Percentiles rank a stretch among this genome's conserved stretches.
Conservation (phyloP, 352 stramenopile genomes). For the Elongisporangium undulatum region DNA sequence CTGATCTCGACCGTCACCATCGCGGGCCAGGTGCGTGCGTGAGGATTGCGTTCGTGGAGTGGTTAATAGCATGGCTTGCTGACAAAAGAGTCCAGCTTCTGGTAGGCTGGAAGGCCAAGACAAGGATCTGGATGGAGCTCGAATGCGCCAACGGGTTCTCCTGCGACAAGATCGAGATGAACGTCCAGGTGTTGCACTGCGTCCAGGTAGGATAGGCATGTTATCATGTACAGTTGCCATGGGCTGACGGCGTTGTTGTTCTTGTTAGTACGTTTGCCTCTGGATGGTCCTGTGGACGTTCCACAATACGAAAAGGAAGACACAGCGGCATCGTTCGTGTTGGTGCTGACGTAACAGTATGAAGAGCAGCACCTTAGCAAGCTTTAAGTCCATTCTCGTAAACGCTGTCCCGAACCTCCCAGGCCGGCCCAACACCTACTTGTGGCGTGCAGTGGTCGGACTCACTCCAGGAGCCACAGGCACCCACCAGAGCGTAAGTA, state of each 20-base stretch:
- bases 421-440: too few species aligned
- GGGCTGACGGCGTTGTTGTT: background rate
- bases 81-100: conserved; percentile 19
- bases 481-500: too few species aligned
- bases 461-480: too few species aligned
- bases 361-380: too few species aligned
- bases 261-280: background rate
- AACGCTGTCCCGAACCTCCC: too few species aligned
- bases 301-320: background rate
- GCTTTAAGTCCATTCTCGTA: too few species aligned
- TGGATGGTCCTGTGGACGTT: background rate
- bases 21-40: background rate
- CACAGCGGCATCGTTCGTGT: background rate
- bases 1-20: background rate
- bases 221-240: too few species aligned
- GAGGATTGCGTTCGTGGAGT: too few species aligned
- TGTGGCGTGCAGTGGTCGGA: too few species aligned
- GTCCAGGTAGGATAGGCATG: conserved; percentile 10
- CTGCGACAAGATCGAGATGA: conserved; percentile 11
- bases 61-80: too few species aligned
- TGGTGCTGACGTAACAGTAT: background rate
- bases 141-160: conserved; percentile 19
- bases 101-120: conserved; percentile 8
- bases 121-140: conserved; percentile 10
- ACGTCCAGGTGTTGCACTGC: conserved; percentile 16